These are phyloP conservation scores for Trypanosomatidae sp. DNA, from an alignment of 208 protist species.

Conservation along the genomic window DNA sequence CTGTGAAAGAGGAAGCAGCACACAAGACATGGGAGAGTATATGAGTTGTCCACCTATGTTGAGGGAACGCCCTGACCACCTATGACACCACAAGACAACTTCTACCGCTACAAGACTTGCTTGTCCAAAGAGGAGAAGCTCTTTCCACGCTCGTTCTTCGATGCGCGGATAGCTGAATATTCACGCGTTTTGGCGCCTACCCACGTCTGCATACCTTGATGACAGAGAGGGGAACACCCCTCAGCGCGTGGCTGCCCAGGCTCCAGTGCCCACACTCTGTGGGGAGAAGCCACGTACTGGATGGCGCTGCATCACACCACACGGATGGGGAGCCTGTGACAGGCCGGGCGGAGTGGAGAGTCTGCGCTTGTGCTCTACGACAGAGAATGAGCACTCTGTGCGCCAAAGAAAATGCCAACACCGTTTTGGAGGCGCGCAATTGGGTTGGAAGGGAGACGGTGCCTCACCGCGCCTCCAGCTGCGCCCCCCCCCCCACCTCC, in stretches of 20 bases:
- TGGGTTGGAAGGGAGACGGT: background rate
- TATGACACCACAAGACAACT: background rate
- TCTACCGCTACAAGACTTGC: background rate
- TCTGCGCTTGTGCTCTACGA: background rate
- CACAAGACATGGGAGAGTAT: background rate
- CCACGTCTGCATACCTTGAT: background rate
- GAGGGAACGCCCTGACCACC: background rate
- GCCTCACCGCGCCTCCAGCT: background rate
- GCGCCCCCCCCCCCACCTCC: background rate
- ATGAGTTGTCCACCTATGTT: background rate
- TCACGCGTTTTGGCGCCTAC: background rate
- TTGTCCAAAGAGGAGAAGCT: background rate
- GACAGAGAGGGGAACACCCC: background rate
- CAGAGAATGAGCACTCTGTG: background rate
- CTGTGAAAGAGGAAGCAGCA: background rate
- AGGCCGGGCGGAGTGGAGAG: background rate
- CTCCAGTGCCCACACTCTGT: background rate
- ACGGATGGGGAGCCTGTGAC: background rate
- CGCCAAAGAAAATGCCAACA: background rate
- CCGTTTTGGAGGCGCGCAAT: background rate
- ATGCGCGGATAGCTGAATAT: background rate
- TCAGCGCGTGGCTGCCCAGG: background rate
- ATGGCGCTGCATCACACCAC: too few species aligned
- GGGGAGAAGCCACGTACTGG: too few species aligned
- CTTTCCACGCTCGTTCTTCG: background rate